Evolutionary conservation across 2,329 filamentous ascomycete species (phyloP).

Genomic region (Neophaeococcomyces aloes): DNA sequence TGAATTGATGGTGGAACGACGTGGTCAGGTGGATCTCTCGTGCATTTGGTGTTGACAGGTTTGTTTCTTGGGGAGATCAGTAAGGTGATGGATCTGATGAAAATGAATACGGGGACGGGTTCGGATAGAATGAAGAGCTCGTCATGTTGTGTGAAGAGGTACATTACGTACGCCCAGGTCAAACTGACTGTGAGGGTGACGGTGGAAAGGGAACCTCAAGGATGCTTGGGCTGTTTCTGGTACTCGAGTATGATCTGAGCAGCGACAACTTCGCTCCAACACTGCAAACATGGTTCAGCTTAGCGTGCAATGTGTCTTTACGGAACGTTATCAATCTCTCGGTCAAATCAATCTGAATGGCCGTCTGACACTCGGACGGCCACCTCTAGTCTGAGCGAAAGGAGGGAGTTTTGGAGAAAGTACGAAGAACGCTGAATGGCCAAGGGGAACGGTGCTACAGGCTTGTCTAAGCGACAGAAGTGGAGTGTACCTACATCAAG

Average conservation of each 20-base stretch:
- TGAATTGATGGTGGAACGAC: slow-evolving; percentile 28
- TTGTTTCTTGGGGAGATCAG: slow-evolving; percentile 32
- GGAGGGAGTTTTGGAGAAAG: slow-evolving; percentile 29
- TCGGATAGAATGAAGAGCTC: neutral
- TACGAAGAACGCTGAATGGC: slow-evolving; percentile 20
- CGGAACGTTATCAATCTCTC: no score
- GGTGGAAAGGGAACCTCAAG: no score
- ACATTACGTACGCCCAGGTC: no score
- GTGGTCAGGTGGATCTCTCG: slow-evolving; percentile 30
- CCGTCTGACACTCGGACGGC: slow-evolving; percentile 29
- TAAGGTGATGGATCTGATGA: slow-evolving; percentile 27
- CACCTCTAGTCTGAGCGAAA: slow-evolving; percentile 27
- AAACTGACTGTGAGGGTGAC: no score
- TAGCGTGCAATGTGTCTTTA: no score
- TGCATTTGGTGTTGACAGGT: slow-evolving; percentile 30
- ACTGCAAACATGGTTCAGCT: no score
- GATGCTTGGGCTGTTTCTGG: no score
- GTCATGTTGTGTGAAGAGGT: neutral
- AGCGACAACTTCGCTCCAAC: no score
- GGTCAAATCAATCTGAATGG: slow-evolving; percentile 27
- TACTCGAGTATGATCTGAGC: no score
- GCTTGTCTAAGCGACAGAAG: slow-evolving; percentile 15
- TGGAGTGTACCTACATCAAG: slow-evolving; percentile 4
- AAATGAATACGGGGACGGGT: neutral
- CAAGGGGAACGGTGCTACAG: slow-evolving; percentile 13